Conservation (phyloP, 257 asterid genomes). For the Sherardia arvensis region DNA sequence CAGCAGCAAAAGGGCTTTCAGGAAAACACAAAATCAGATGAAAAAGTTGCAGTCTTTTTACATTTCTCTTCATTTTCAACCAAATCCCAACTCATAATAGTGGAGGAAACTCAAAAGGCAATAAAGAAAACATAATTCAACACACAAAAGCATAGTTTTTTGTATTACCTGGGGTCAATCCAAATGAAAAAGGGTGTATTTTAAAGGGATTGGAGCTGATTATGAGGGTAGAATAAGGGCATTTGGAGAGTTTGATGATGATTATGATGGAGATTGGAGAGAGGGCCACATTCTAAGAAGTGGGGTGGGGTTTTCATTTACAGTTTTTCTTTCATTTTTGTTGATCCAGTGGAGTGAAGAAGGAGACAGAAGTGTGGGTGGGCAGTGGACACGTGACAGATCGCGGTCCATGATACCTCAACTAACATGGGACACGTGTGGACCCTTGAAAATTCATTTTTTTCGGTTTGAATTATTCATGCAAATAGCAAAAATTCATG, state of each 20-base stretch:
- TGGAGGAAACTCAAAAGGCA: not conserved
- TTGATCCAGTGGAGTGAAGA: constrained; percentile 5
- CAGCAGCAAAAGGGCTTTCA: constrained; percentile 11
- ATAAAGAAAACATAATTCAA: not conserved
- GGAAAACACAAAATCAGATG: constrained; percentile 21
- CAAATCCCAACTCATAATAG: constrained; percentile 4
- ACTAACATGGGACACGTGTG: constrained; percentile 15
- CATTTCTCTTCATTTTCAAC: constrained; percentile 1
- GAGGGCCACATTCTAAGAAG: constrained; percentile 14
- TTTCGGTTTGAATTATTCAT: not conserved
- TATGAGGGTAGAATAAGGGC: constrained; percentile 5
- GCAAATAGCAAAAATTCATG: not conserved
- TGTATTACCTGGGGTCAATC: constrained; percentile 8
- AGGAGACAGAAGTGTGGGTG: constrained; percentile 1
- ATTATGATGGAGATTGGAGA: constrained; percentile 6
- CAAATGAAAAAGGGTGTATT: not conserved
- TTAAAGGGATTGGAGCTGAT: not conserved
- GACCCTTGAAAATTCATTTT: constrained; percentile 13
- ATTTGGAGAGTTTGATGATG: constrained; percentile 7
- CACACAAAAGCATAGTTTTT: not conserved
- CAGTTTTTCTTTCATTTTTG: not conserved
- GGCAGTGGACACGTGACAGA: constrained; percentile 18
- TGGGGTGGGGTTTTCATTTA: not conserved
- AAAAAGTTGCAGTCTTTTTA: constrained; percentile 39
- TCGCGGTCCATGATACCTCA: constrained; percentile 5